Base-by-base conservation (phyloP, 305 asterid genomes). In the Solanum chacoense region DNA sequence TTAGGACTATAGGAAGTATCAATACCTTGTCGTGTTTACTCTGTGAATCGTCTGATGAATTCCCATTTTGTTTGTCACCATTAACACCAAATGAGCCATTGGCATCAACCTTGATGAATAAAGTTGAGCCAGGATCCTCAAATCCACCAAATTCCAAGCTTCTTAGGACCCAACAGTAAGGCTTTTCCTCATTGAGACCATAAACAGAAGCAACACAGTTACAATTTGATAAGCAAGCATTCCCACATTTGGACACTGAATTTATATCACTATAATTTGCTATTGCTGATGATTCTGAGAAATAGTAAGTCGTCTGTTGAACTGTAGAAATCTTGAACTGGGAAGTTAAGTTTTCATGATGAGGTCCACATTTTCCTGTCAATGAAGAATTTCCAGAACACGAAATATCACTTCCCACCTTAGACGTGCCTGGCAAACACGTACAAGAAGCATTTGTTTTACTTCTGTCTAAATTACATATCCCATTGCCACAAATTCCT, bases 131-230 rank as follows among this genome's bases (percentile, higher is more conserved):
- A 0, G 95, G 87, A 90, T 95, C 98, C 92, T 93, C 96, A 35
- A 93, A 96, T 74, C 98, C 98, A 78, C 99, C 98, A 59, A 94
- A 95, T 74, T 94, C 97, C 93, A 95, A 90, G 36, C 91, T 91
- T 90, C 91, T 91, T 42, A 96, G 91, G 22, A 96, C 85, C 99
- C 99, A 96, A 89, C 98, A 95, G 45, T 95, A 96, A 7, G 98
- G 92, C 83, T 92, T 92, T 90, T 96, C 99, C 90, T 93, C 98
- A 5, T 88, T 89, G 29, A 96, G 95, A 76, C 98, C 98, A 8
- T 95, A 95, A 73, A 96, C 94, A 7, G 99, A 95, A 42, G 97
- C 98, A 38, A 94, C 94, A 69, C 98, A 96, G 11, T 94, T 93
- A 29, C 99, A 96, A 77, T 92, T 94, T 1, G 96, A 92, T 65